These are phyloP conservation scores for Cornus kousa DNA, from an alignment of 148 eudicot genomes.

Conservation along the genomic window DNA sequence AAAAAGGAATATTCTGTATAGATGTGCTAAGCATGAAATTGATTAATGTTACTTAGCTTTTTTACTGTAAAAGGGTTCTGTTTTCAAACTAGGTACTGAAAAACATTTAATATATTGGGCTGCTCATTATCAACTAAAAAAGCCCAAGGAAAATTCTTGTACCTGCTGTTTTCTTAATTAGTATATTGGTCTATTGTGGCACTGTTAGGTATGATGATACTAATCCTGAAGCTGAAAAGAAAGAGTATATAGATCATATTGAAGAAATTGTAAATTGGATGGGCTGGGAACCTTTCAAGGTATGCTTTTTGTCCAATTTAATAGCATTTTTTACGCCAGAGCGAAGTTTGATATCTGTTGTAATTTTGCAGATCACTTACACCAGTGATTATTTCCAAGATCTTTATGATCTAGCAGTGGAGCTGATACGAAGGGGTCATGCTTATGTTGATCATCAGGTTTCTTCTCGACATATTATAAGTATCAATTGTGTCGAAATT, in stretches of 20 bases:
- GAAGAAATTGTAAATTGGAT: slow-evolving; percentile 90
- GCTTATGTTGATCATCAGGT: slow-evolving; percentile 99
- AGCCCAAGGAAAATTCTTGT: background rate
- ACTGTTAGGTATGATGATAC: slow-evolving; percentile 87
- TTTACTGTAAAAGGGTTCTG: background rate
- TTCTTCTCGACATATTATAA: background rate
- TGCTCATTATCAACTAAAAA: background rate
- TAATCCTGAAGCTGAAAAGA: slow-evolving; percentile 96
- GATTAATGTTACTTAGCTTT: background rate
- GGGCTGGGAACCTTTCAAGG: slow-evolving; percentile 98
- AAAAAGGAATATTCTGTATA: background rate
- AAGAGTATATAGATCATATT: slow-evolving; percentile 71
- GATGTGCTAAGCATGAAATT: background rate
- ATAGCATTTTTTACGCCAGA: slow-evolving; percentile 16
- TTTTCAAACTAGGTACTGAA: background rate
- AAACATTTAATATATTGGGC: background rate
- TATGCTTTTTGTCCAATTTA: slow-evolving; percentile 28
- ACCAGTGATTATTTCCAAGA: slow-evolving; percentile 95
- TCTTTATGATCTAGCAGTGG: slow-evolving; percentile 83
- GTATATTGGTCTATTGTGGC: background rate
- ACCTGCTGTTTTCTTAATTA: background rate
- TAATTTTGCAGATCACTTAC: slow-evolving; percentile 67
- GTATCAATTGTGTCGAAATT: background rate
- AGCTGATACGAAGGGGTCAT: slow-evolving; percentile 80
- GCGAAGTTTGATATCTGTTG: slow-evolving; percentile 3